These are phyloP conservation scores for Wakefieldia striispora DNA, from an alignment of 768 basidiomycete genomes.

Conservation along the genomic window DNA sequence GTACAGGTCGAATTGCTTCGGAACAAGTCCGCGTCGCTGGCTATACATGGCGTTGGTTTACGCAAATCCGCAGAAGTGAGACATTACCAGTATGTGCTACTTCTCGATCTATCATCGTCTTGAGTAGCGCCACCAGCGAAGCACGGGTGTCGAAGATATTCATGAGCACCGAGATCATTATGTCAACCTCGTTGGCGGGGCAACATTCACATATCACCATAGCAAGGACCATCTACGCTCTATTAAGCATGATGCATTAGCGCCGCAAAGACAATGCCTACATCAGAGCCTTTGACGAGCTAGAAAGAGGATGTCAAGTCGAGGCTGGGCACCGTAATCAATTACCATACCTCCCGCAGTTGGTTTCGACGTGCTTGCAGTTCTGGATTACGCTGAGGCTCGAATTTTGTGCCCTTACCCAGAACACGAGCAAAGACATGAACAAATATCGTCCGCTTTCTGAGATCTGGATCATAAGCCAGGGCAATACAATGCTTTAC, in stretches of 20 bases:
- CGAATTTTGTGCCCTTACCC: slow-evolving; percentile 75
- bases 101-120: slow-evolving; percentile 84
- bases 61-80: background rate
- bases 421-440: slow-evolving; percentile 82
- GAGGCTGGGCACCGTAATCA: background rate
- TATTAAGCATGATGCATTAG: slow-evolving; percentile 7
- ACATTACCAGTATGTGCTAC: slow-evolving; percentile 68
- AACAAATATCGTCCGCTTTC: slow-evolving; percentile 76
- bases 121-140: slow-evolving; percentile 70
- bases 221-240: slow-evolving; percentile 65
- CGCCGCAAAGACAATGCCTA: slow-evolving; percentile 34
- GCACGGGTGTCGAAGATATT: slow-evolving; percentile 81
- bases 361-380: slow-evolving; percentile 48
- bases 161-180: slow-evolving; percentile 80
- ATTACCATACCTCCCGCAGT: slow-evolving; percentile 53
- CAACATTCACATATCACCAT: slow-evolving; percentile 88
- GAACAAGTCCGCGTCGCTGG: slow-evolving; percentile 79
- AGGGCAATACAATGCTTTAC: slow-evolving; percentile 84
- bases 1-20: slow-evolving; percentile 85
- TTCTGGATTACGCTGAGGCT: slow-evolving; percentile 52
- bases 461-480: slow-evolving; percentile 69
- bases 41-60: slow-evolving; percentile 38
- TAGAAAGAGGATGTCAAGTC: slow-evolving; percentile 27
- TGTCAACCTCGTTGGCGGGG: slow-evolving; percentile 74
- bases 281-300: slow-evolving; percentile 75